These are phyloP conservation scores for Podospora pseudopauciseta DNA, from an alignment of 495 filamentous ascomycete genomes.

Conservation along the genomic window DNA sequence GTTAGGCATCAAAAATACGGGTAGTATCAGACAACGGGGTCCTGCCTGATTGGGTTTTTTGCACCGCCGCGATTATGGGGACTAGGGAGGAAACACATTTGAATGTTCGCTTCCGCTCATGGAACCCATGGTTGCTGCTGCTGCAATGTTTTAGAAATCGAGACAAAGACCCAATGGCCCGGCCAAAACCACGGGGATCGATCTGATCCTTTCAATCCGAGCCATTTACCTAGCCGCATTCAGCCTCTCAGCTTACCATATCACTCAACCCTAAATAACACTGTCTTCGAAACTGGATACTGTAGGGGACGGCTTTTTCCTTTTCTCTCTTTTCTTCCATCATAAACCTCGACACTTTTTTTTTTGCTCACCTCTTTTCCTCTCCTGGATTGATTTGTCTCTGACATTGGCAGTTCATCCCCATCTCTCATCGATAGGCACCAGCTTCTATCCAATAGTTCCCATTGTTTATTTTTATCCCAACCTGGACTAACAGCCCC, in stretches of 20 bases:
- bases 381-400: not conserved
- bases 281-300: not conserved
- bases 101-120: conserved; percentile 5
- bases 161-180: not conserved
- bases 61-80: not conserved
- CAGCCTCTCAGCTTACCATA: conserved; percentile 12
- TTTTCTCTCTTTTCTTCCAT: not conserved
- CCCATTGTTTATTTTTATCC: conserved; percentile 8
- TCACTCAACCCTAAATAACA: conserved; percentile 10
- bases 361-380: not conserved
- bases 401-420: not conserved
- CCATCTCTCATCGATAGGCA: not conserved
- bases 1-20: conserved; percentile 6
- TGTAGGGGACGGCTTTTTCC: not conserved
- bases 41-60: conserved; percentile 9
- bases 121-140: not conserved
- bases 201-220: not conserved
- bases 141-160: not conserved
- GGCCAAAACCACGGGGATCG: not conserved
- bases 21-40: conserved; percentile 1
- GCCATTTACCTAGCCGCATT: conserved; percentile 11
- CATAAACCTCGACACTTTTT: not conserved
- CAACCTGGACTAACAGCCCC: not conserved
- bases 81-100: not conserved
- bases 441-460: not conserved